A percentile compares a stretch with the other conserved stretches of the same genome.
phyloP scores from a whole-genome alignment of 208 protist genomes.

The Wallacemonas collosoma region DNA sequence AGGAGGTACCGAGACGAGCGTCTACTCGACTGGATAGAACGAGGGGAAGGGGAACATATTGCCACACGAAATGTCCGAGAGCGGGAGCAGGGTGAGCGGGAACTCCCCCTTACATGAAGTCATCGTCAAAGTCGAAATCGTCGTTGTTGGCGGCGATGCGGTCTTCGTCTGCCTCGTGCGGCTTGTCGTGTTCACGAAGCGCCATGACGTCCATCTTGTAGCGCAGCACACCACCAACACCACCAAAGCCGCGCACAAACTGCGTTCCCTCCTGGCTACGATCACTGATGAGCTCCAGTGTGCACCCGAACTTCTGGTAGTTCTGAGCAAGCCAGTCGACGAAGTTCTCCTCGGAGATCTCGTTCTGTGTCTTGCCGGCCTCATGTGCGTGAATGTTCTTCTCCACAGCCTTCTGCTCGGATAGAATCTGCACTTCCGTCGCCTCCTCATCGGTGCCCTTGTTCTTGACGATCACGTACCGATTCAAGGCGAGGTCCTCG shows the following conservation, averaged over 20 bases:
- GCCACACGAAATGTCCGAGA: too few species aligned
- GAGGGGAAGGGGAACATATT: too few species aligned
- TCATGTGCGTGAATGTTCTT: constrained; percentile 85
- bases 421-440: constrained; percentile 68
- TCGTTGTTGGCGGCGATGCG: constrained; percentile 65
- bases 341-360: constrained; percentile 92
- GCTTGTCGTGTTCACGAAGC: constrained; percentile 87
- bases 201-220: constrained; percentile 92
- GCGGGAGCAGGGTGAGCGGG: not conserved
- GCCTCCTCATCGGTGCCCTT: constrained; percentile 81
- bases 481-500: constrained; percentile 95
- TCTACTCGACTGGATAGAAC: too few species aligned
- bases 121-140: constrained; percentile 92
- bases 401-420: constrained; percentile 63
- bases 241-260: constrained; percentile 98
- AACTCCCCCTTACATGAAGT: constrained; percentile 72
- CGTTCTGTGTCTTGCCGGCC: constrained; percentile 84
- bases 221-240: constrained; percentile 94
- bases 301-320: constrained; percentile 98
- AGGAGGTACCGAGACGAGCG: too few species aligned
- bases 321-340: constrained; percentile 99
- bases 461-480: constrained; percentile 89
- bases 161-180: constrained; percentile 64
- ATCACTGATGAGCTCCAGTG: constrained; percentile 94
- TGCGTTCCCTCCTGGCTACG: constrained; percentile 98